Evolutionary conservation across 2,329 filamentous ascomycete genomes (phyloP), one percentile per base, ranked within the genome.

Genomic region (Fusarium robinianum): DNA sequence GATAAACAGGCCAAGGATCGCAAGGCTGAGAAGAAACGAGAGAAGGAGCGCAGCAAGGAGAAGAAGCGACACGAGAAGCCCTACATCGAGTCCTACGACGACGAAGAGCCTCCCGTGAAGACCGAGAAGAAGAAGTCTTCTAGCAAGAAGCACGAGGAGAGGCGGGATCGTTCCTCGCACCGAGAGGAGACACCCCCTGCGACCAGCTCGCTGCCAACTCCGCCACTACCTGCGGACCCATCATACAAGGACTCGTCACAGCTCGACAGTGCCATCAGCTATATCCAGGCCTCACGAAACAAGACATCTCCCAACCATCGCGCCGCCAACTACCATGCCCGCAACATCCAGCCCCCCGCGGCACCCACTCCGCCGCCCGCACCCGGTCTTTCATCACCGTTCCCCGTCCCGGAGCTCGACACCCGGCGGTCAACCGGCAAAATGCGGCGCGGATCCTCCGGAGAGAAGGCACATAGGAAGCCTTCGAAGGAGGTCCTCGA

Each of bases 71-170:
- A 60, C 51, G 47, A 46, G 41, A 70, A 65, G 18, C 58, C 63
- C 5, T 70, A 70, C 25, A 63, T 67, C n/a, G 70, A 72, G 45
- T 44, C 53, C 2, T 63, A 59, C 10, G 64, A 67, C 2, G 67
- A 67, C 2, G 67, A 69, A 2, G 48, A 51, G 9, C 46, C 46
- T 3, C 15, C 36, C 3, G 35, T 49, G 8, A 49, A 63, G 51
- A 53, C 63, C 0, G 66, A 69, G 27, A 68, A 69, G 62, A 72
- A 72, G 57, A 70, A 69, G 55, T 64, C n/a, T n/a, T n/a, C 63
- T 25, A 67, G 63, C 55, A 71, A 67, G 49, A 70, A 69, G 55
- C 62, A 69, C 45, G 68, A 72, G 4, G 64, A 69, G 48, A 62
- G 63, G 52, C 62, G 64, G 15, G 67, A 70, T 46, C 63, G 64